These are phyloP conservation scores for Phalaenopsis aphrodite DNA, from an alignment of 106 monocot genomes.

Conservation along the genomic window DNA sequence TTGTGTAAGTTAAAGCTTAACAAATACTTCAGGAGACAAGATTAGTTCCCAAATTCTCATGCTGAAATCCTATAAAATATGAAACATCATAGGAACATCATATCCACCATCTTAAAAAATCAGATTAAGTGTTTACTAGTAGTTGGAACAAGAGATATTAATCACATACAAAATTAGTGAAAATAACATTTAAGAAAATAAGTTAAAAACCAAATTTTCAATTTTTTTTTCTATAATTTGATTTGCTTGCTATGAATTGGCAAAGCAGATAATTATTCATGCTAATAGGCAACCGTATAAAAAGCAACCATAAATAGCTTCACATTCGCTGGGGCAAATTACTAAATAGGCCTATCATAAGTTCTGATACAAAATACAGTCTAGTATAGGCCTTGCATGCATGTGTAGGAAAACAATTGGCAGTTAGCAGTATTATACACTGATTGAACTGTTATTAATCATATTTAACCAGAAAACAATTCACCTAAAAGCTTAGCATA, in stretches of 20 bases:
- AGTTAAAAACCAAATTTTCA: not conserved
- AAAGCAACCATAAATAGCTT: not conserved
- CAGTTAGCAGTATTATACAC: not conserved
- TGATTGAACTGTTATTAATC: not conserved
- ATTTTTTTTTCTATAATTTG: not conserved
- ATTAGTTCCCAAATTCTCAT: not conserved
- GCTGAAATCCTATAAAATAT: not conserved
- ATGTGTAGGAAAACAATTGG: not conserved
- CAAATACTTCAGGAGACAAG: not conserved
- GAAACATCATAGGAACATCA: not conserved
- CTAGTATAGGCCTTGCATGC: not conserved
- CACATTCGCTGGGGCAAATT: not conserved
- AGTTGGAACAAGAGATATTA: not conserved
- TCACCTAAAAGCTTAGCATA: not conserved
- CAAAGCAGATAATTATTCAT: not conserved
- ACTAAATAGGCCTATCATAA: not conserved
- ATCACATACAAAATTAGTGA: too few species aligned
- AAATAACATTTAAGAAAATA: not conserved
- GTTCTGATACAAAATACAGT: not conserved
- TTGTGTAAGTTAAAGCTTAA: not conserved
- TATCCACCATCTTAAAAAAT: not conserved
- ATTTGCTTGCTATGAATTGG: not conserved
- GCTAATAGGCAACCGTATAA: not conserved
- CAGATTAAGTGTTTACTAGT: not conserved
- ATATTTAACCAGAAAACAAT: not conserved